A percentile compares a stretch with the other conserved stretches of the same genome.
These are phyloP conservation scores for Trichoderma gamsii DNA, from an alignment of 495 filamentous ascomycete species.

Conservation along the genomic window DNA sequence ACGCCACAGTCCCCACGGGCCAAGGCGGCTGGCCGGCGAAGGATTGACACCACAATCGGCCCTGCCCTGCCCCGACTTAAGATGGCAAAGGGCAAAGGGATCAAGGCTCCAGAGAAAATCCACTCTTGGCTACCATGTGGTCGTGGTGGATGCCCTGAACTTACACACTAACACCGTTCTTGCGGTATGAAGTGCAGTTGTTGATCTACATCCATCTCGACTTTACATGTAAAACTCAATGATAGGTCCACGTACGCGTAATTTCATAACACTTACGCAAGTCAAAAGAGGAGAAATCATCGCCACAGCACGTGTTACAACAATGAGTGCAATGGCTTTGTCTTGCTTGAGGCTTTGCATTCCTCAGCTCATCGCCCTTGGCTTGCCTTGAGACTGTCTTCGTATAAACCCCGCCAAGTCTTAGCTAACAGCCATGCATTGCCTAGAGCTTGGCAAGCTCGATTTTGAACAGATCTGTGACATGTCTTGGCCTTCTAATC, in stretches of 20 bases:
- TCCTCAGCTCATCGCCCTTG: not conserved
- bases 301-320: not conserved
- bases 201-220: not conserved
- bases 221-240: not conserved
- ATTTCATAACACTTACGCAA: not conserved
- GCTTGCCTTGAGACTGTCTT: not conserved
- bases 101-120: not conserved
- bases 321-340: not conserved
- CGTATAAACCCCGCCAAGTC: not conserved
- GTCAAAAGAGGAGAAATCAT: not conserved
- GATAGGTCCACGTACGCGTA: not conserved
- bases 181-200: not conserved
- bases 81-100: not conserved
- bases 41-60: conserved; percentile 4
- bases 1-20: not conserved
- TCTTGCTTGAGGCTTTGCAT: not conserved
- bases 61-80: conserved; percentile 1
- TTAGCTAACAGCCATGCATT: not conserved
- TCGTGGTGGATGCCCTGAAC: not conserved
- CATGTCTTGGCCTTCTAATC: not conserved
- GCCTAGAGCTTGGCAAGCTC: not conserved
- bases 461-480: not conserved
- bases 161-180: not conserved
- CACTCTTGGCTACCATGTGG: conserved; percentile 8
- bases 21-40: conserved; percentile 10